Evolutionary conservation across 495 filamentous ascomycete species (phyloP).

Genomic region (Xylaria palmicola): DNA sequence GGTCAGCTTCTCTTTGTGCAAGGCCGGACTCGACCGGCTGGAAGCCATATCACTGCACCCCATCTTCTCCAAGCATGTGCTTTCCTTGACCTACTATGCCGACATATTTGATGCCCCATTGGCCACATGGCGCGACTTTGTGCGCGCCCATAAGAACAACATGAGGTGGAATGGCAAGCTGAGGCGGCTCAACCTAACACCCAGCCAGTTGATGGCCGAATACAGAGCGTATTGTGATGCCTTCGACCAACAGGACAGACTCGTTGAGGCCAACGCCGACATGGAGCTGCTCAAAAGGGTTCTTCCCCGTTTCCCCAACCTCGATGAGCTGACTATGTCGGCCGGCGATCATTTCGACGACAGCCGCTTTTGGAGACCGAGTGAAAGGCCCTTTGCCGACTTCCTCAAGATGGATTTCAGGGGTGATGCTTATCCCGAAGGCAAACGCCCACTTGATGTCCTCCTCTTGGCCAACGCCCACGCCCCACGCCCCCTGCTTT

Average conservation of each 20-base stretch:
- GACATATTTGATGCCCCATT: not conserved
- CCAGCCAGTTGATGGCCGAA: not conserved
- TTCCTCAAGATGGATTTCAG: not conserved
- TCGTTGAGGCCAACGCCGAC: not conserved
- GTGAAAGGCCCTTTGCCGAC: not conserved
- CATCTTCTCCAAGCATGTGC: conserved; percentile 14
- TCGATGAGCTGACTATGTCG: conserved; percentile 1
- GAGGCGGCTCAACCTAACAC: not conserved
- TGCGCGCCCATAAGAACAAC: not conserved
- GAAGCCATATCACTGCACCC: conserved; percentile 8
- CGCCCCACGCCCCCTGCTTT: not conserved
- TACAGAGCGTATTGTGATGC: conserved; percentile 2
- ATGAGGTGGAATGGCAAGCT: conserved; percentile 3
- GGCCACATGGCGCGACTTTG: conserved; percentile 6
- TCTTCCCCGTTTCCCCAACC: conserved; percentile 7
- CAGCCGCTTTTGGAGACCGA: not conserved
- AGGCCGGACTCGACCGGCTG: not conserved
- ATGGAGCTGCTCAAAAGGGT: not conserved
- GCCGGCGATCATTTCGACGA: not conserved
- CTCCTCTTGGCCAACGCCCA: conserved; percentile 4
- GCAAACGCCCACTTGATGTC: conserved; percentile 8
- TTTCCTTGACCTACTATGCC: conserved; percentile 13
- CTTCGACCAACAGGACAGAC: not conserved
- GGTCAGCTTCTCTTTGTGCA: conserved; percentile 7
- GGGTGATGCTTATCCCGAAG: not conserved